A percentile compares a stretch with the other conserved stretches of the same genome.
Evolutionary conservation across 495 filamentous ascomycete species (phyloP).

Genomic region (Emericellopsis terricola): DNA sequence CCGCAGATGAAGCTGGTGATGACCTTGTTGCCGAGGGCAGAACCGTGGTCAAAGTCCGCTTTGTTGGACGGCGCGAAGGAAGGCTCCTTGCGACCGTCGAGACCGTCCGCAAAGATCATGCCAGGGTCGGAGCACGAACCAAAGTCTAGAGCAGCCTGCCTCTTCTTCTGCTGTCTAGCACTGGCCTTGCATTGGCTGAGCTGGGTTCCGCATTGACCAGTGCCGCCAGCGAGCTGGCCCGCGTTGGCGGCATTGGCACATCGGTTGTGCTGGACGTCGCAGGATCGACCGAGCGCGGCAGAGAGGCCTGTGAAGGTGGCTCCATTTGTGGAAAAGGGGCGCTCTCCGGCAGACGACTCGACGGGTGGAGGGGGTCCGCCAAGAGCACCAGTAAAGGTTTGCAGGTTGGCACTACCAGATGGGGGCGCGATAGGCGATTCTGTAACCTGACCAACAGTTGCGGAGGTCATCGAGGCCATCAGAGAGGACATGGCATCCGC

Average conservation of each 20-base stretch:
- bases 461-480: too few relatives aligned
- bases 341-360: slow-evolving; percentile 20
- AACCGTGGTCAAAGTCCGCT: slow-evolving; percentile 39
- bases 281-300: slow-evolving; percentile 33
- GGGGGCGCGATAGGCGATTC: not conserved
- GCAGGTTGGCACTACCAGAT: slow-evolving; percentile 22
- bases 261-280: slow-evolving; percentile 36
- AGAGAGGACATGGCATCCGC: too few relatives aligned
- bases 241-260: slow-evolving; percentile 37
- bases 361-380: slow-evolving; percentile 33
- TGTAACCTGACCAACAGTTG: slow-evolving; percentile 8
- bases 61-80: slow-evolving; percentile 31
- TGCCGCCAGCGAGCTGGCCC: slow-evolving; percentile 19
- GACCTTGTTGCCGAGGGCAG: slow-evolving; percentile 34
- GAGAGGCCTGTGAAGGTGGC: slow-evolving; percentile 29
- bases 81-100: slow-evolving; percentile 32
- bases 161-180: slow-evolving; percentile 7
- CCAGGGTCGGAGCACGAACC: slow-evolving; percentile 33
- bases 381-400: slow-evolving; percentile 36
- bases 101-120: slow-evolving; percentile 33
- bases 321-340: slow-evolving; percentile 38
- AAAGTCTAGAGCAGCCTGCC: slow-evolving; percentile 17
- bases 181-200: slow-evolving; percentile 24
- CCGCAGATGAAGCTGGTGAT: slow-evolving; percentile 38
- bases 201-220: slow-evolving; percentile 30